These are phyloP conservation scores for Artemisia annua DNA, from an alignment of 129 eudicot species.

Conservation along the genomic window DNA sequence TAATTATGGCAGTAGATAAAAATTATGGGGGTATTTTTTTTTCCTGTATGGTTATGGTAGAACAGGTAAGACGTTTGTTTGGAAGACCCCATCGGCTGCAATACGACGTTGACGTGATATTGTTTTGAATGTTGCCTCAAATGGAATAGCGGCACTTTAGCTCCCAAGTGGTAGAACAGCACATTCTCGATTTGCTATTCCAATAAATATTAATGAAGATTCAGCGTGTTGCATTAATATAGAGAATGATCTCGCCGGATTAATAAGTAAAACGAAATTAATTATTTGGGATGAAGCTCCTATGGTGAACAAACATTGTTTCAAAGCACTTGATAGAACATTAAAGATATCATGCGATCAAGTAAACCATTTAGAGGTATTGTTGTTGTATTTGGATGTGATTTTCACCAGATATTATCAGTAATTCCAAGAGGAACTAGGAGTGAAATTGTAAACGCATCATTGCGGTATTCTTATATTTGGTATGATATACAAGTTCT, in stretches of 20 bases:
- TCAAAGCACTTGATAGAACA: neutral
- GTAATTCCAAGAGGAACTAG: neutral
- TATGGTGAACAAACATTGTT: neutral
- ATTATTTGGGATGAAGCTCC: neutral
- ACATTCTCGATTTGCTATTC: neutral
- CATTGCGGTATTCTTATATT: neutral
- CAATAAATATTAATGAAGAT: neutral
- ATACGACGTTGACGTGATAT: neutral
- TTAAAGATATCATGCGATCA: neutral
- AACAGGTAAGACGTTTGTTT: neutral
- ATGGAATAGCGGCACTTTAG: neutral
- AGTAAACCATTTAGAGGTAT: neutral
- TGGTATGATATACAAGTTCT: neutral
- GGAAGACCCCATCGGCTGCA: neutral
- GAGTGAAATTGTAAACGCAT: neutral
- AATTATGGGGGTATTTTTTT: neutral
- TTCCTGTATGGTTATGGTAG: neutral
- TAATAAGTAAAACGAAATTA: neutral
- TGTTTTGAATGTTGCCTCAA: neutral
- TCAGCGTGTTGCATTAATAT: neutral
- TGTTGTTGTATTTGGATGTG: neutral
- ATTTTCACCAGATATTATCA: neutral
- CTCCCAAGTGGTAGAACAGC: neutral
- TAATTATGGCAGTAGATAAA: neutral
- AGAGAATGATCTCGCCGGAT: neutral